These are phyloP conservation scores for Populus tremula DNA, from an alignment of 345 rosid genomes.

Conservation along the genomic window DNA sequence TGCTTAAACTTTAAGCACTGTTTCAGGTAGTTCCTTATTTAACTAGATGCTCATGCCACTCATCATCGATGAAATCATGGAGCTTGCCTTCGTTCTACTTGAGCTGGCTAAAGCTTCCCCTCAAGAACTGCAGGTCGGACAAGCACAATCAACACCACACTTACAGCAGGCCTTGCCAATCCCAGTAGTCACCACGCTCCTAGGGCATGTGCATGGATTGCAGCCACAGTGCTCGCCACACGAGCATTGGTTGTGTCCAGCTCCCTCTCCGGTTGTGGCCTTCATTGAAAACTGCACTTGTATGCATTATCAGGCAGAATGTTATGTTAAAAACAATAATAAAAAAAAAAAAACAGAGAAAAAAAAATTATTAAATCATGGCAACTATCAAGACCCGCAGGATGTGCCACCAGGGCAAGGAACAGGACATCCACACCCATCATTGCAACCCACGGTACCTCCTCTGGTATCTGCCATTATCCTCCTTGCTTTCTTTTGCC, in stretches of 20 bases:
- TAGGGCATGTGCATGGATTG: constrained; percentile 58
- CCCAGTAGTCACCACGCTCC: constrained; percentile 6
- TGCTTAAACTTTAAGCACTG: too few species aligned
- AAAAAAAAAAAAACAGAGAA: background rate
- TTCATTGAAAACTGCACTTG: constrained; percentile 31
- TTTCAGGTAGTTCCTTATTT: background rate
- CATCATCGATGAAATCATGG: background rate
- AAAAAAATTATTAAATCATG: background rate
- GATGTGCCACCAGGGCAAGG: constrained; percentile 45
- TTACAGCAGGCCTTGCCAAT: constrained; percentile 32
- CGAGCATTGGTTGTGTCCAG: constrained; percentile 38
- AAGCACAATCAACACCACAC: constrained; percentile 43
- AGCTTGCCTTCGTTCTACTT: background rate
- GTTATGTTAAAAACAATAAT: background rate
- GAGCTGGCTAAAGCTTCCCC: background rate
- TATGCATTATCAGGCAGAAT: background rate
- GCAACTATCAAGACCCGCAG: constrained; percentile 36
- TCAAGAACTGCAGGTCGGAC: constrained; percentile 27
- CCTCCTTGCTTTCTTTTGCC: background rate
- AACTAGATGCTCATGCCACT: background rate
- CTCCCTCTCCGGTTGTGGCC: constrained; percentile 18
- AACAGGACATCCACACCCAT: constrained; percentile 31
- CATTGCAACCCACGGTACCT: constrained; percentile 19
- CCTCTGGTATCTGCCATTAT: constrained; percentile 25
- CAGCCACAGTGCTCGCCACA: constrained; percentile 65